Conservation (phyloP, 768 basidiomycete species). For the Lactarius hatsudake region DNA sequence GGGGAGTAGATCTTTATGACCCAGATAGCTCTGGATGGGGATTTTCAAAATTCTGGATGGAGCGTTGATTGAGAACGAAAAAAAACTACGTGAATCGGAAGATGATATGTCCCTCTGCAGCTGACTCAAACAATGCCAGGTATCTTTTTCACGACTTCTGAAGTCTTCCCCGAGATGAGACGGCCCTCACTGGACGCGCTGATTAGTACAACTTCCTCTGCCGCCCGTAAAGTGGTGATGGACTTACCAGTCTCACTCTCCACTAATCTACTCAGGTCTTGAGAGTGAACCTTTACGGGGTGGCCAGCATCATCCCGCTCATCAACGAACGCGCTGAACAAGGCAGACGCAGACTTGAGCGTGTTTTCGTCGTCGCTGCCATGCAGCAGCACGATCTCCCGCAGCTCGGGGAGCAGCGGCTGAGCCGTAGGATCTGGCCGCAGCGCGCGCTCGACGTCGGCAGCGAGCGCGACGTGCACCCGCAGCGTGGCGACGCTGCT, state of each 20-base stretch:
- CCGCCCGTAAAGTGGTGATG: not conserved
- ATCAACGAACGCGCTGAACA: not conserved
- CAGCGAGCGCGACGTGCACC: constrained; percentile 9
- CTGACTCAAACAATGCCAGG: not conserved
- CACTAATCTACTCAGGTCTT: not conserved
- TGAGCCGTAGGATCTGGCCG: not conserved
- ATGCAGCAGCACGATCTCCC: constrained; percentile 14
- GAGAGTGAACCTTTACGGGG: constrained; percentile 5
- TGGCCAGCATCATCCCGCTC: not conserved
- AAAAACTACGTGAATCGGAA: too few species aligned
- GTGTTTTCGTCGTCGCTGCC: not conserved
- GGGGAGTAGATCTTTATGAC: not conserved
- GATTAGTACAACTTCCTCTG: not conserved
- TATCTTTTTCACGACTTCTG: not conserved
- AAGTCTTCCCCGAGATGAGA: not conserved
- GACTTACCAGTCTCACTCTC: not conserved
- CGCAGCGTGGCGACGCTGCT: not conserved
- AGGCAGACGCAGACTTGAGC: not conserved
- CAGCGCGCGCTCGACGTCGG: constrained; percentile 6
- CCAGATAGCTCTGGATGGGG: too few species aligned
- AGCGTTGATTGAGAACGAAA: too few species aligned
- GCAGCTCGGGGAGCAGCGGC: constrained; percentile 1
- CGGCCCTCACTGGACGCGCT: not conserved
- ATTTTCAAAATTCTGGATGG: too few species aligned
- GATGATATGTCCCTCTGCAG: too few species aligned